Evolutionary conservation across 2,329 filamentous ascomycete species (phyloP).

Genomic region (Colletotrichum tofieldiae): DNA sequence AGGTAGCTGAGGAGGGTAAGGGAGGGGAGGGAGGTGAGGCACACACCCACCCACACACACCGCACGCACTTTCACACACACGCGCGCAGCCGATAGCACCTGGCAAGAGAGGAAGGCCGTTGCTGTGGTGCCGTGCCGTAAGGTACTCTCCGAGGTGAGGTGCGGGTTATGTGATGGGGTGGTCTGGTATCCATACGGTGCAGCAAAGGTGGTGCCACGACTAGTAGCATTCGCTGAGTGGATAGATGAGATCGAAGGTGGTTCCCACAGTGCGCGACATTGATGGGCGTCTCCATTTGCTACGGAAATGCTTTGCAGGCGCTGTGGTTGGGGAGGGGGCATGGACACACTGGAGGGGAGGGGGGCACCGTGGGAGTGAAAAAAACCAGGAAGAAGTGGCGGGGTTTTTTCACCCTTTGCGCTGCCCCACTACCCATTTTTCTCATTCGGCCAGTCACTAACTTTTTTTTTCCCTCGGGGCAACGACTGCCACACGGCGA

Average conservation of each 20-base stretch:
- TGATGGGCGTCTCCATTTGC: neutral
- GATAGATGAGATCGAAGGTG: slow-evolving; percentile 2
- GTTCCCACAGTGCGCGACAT: slow-evolving; percentile 15
- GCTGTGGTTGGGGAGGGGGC: slow-evolving; percentile 11
- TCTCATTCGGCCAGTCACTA: slow-evolving; percentile 39
- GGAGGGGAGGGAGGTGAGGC: neutral
- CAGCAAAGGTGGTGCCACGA: slow-evolving; percentile 26
- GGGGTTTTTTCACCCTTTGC: slow-evolving; percentile 45
- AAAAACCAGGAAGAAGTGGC: slow-evolving; percentile 35
- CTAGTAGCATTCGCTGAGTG: slow-evolving; percentile 2
- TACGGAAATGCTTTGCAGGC: slow-evolving; percentile 15
- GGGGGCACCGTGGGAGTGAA: neutral
- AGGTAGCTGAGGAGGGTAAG: neutral
- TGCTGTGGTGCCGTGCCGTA: neutral
- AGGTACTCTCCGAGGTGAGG: neutral
- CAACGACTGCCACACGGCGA: slow-evolving; percentile 35
- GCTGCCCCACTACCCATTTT: slow-evolving; percentile 46
- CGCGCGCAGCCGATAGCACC: neutral
- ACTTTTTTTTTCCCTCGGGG: slow-evolving; percentile 42
- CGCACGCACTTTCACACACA: neutral
- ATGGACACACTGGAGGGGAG: neutral
- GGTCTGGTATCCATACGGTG: neutral
- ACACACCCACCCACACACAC: neutral
- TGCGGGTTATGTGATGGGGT: neutral
- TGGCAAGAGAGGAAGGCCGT: slow-evolving; percentile 12